phyloP scores from a whole-genome alignment of 345 rosid genomes.

The Luvunga scandens region DNA sequence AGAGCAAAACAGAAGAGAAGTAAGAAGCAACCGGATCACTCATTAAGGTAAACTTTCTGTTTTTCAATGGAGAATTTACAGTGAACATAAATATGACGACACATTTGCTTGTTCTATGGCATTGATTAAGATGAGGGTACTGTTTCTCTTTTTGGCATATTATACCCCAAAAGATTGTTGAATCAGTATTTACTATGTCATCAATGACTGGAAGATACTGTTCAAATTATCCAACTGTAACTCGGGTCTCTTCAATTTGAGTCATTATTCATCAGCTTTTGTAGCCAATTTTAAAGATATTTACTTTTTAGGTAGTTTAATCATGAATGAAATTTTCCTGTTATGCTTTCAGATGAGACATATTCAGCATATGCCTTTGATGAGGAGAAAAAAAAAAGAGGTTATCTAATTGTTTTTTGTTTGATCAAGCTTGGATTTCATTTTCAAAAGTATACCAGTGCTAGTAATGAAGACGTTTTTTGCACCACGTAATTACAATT shows the following conservation, averaged over 20 bases:
- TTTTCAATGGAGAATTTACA: not conserved
- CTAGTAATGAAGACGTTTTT: not conserved
- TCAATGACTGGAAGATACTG: not conserved
- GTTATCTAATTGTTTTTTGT: not conserved
- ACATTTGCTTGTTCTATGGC: not conserved
- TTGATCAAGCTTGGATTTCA: not conserved
- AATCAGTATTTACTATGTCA: not conserved
- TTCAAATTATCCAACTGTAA: not conserved
- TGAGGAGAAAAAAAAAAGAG: not conserved
- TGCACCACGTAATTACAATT: not conserved
- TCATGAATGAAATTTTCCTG: not conserved
- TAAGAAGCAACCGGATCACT: slow-evolving; percentile 3
- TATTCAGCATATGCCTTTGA: not conserved
- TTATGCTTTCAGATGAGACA: not conserved
- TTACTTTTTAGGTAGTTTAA: not conserved
- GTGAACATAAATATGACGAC: not conserved
- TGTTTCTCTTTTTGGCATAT: not conserved
- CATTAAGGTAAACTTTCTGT: slow-evolving; percentile 3
- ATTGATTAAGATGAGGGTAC: not conserved
- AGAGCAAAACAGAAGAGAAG: slow-evolving; percentile 23
- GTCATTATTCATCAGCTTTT: not conserved
- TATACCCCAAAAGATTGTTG: not conserved
- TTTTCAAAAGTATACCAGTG: not conserved
- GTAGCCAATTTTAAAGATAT: not conserved
- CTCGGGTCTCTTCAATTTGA: not conserved